Evolutionary conservation across 2,329 filamentous ascomycete species (phyloP).

Genomic region (Calonectria naviculata): DNA sequence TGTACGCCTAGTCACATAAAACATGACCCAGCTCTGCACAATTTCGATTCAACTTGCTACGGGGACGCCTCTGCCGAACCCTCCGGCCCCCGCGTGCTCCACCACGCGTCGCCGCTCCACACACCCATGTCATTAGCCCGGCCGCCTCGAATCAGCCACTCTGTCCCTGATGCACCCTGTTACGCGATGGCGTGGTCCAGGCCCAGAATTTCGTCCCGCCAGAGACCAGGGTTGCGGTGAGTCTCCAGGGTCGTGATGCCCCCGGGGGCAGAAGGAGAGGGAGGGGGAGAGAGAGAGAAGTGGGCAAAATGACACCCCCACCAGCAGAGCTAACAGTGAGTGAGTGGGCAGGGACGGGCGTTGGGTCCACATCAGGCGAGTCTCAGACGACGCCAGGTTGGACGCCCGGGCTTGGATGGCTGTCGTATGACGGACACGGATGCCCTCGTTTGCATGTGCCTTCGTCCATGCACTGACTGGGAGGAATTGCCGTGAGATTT

Average conservation of each 20-base stretch:
- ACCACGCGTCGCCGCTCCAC: background rate
- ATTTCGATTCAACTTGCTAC: background rate
- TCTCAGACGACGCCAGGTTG: background rate
- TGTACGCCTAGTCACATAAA: background rate
- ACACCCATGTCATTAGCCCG: background rate
- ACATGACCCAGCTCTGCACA: background rate
- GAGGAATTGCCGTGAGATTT: background rate
- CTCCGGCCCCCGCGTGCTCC: background rate
- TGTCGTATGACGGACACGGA: background rate
- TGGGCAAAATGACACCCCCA: background rate
- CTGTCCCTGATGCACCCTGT: background rate
- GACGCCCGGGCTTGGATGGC: background rate
- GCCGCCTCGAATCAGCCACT: background rate
- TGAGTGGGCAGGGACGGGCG: background rate
- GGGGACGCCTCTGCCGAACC: background rate
- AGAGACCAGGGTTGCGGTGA: background rate
- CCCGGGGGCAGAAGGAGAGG: no score
- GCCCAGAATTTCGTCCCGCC: background rate
- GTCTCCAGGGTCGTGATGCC: background rate
- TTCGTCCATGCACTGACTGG: background rate
- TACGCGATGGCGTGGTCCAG: background rate
- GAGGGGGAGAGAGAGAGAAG: no score
- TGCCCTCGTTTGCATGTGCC: background rate
- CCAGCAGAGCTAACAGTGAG: background rate
- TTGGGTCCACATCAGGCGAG: background rate